A percentile compares a stretch with the other conserved stretches of the same genome.
Evolutionary conservation across 345 rosid genomes (phyloP).

Genomic region (Melastoma malabathricum): DNA sequence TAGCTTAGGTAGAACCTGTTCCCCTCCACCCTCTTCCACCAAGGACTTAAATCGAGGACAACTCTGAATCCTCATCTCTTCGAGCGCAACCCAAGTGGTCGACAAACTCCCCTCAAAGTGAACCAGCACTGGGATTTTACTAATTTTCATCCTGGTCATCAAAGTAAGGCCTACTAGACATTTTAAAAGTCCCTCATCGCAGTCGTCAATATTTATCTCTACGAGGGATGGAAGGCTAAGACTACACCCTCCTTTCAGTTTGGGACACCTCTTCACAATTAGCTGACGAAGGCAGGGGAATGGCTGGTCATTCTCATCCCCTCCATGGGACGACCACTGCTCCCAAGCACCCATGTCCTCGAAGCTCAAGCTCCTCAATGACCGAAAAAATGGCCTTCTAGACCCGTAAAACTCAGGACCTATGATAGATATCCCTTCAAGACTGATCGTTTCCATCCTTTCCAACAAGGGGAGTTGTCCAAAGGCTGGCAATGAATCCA

Average conservation of each 20-base stretch:
- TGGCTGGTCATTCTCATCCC: not conserved
- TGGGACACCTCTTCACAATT: too few species aligned
- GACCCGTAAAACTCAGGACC: not conserved
- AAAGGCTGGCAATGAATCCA: not conserved
- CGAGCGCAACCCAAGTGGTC: not conserved
- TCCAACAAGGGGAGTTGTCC: conserved; percentile 12
- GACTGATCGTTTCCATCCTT: conserved; percentile 3
- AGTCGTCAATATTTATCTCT: too few species aligned
- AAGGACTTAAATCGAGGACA: not conserved
- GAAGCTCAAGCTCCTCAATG: not conserved
- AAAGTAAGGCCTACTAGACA: not conserved
- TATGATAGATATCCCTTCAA: not conserved
- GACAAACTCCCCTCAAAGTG: not conserved
- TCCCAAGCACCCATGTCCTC: not conserved
- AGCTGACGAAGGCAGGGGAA: not conserved
- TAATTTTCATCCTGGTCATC: not conserved
- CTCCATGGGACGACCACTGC: not conserved
- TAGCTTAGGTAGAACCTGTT: not conserved
- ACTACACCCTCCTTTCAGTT: too few species aligned
- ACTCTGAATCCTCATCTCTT: not conserved
- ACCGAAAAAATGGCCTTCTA: not conserved
- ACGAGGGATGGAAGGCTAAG: too few species aligned
- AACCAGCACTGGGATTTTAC: not conserved
- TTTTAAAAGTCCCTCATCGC: not conserved
- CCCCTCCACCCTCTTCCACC: not conserved